Percentiles rank a stretch among this genome's conserved stretches.
phyloP scores from a whole-genome alignment of 2,329 filamentous ascomycete genomes.

The Fusarium marasasianum region DNA sequence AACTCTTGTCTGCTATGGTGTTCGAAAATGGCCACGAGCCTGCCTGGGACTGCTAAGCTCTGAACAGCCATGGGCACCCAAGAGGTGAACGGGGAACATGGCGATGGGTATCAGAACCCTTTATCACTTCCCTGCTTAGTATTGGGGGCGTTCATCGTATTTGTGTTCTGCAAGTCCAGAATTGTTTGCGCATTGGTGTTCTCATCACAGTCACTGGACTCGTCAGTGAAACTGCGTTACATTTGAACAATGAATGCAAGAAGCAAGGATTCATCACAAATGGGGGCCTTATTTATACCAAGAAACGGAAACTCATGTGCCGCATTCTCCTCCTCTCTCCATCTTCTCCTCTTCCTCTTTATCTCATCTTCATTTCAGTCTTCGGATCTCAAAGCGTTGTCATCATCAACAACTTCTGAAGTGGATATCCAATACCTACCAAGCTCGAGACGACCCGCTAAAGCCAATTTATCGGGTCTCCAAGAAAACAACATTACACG shows the following conservation, averaged over 20 bases:
- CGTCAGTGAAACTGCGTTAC: not conserved
- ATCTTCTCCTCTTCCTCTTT: not conserved
- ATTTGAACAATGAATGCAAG: not conserved
- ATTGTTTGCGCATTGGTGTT: not conserved
- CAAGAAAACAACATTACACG: not conserved
- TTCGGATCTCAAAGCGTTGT: not conserved
- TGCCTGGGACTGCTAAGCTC: not conserved
- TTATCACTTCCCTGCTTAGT: not conserved
- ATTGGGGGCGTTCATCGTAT: not conserved
- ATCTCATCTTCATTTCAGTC: not conserved
- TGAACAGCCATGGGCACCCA: not conserved
- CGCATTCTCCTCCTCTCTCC: not conserved
- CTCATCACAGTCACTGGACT: not conserved
- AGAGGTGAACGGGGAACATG: not conserved
- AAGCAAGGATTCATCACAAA: not conserved
- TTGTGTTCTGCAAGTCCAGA: not conserved
- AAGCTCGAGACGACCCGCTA: conserved; percentile 3
- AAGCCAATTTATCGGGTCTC: conserved; percentile 27
- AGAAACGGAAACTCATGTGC: not conserved
- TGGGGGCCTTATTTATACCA: not conserved
- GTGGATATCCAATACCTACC: conserved; percentile 12
- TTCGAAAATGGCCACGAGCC: not conserved
- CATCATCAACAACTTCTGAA: not conserved
- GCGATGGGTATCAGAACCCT: not conserved
- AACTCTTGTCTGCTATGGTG: not conserved